Evolutionary conservation across 257 asterid genomes (phyloP).

Genomic region (Primulina huaijiensis): DNA sequence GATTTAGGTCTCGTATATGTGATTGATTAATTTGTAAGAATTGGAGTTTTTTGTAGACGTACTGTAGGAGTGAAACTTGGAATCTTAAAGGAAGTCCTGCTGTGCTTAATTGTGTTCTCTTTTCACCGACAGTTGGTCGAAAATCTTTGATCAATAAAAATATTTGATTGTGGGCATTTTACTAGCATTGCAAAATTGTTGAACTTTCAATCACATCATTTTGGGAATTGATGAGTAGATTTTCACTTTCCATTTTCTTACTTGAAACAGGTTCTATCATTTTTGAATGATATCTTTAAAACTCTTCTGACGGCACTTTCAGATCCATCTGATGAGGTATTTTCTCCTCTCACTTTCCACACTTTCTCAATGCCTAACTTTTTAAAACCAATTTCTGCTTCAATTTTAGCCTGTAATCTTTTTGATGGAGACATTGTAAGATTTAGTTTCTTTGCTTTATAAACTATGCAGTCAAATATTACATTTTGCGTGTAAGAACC

Average conservation of each 20-base stretch:
- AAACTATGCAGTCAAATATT: neutral
- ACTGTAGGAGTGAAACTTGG: neutral
- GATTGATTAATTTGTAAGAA: neutral
- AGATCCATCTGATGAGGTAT: slow-evolving; percentile 99
- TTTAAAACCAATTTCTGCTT: neutral
- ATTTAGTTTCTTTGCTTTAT: neutral
- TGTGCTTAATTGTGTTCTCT: neutral
- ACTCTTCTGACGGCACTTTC: slow-evolving; percentile 88
- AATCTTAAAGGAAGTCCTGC: neutral
- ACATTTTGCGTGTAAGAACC: neutral
- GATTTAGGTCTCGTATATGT: neutral
- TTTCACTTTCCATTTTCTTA: slow-evolving; percentile 19
- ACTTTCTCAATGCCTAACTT: slow-evolving; percentile 12
- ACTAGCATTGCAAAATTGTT: slow-evolving; percentile 16
- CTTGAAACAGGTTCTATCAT: slow-evolving; percentile 70
- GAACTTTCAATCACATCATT: neutral
- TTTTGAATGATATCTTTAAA: slow-evolving; percentile 73
- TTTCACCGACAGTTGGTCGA: neutral
- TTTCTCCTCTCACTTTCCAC: slow-evolving; percentile 26
- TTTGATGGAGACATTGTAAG: neutral
- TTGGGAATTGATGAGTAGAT: slow-evolving; percentile 15
- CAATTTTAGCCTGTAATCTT: neutral
- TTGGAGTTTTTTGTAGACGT: neutral
- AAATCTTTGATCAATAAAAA: neutral
- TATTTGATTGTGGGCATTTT: slow-evolving; percentile 7